Percentiles rank a stretch among this genome's conserved stretches.
These are phyloP conservation scores for Podospora pseudocomata DNA, from an alignment of 495 filamentous ascomycete genomes.

Conservation along the genomic window DNA sequence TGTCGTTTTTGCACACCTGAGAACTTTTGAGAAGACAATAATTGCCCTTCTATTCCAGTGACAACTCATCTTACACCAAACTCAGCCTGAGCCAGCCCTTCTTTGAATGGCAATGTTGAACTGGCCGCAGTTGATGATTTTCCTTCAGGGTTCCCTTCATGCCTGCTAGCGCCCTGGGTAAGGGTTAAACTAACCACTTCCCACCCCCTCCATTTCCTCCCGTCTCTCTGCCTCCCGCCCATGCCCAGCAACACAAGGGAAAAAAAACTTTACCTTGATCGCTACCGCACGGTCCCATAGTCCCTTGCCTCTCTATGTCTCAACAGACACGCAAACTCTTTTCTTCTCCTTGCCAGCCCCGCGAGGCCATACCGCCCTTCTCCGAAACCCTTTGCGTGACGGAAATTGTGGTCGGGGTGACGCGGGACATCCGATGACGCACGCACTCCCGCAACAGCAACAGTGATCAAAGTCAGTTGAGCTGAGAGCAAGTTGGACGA, in stretches of 20 bases:
- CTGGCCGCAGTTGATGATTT: background rate
- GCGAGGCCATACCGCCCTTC: background rate
- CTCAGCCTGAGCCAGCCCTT: background rate
- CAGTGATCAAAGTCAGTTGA: background rate
- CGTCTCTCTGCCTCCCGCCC: too few species aligned
- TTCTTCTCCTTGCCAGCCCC: background rate
- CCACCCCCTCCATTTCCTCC: background rate
- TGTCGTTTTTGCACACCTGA: background rate
- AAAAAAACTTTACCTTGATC: background rate
- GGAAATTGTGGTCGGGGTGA: background rate
- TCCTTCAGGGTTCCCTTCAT: background rate
- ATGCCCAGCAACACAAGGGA: too few species aligned
- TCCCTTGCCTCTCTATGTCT: background rate
- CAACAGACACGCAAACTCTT: background rate
- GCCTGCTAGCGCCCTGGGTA: background rate
- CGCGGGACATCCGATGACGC: background rate
- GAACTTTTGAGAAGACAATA: background rate
- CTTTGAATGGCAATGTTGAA: background rate
- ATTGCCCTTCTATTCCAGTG: background rate
- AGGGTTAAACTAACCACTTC: background rate
- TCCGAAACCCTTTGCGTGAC: background rate
- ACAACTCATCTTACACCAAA: background rate
- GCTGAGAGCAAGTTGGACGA: too few species aligned
- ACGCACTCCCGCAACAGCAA: background rate
- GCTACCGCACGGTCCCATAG: background rate